These are phyloP conservation scores for Handroanthus guayacan DNA, from an alignment of 257 asterid species.

Conservation along the genomic window DNA sequence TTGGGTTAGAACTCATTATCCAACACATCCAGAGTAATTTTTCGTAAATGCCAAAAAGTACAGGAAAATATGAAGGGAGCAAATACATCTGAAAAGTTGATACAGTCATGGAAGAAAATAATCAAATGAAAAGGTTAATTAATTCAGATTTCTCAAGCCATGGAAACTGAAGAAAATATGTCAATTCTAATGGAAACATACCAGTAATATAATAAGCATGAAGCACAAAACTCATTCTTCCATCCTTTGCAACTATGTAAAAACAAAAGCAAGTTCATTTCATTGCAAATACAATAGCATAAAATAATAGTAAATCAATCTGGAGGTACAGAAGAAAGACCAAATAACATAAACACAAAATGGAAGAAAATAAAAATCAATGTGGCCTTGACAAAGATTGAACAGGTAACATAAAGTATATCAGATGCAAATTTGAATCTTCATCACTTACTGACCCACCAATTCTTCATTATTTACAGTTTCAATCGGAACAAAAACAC, in stretches of 20 bases:
- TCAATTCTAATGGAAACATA: not conserved
- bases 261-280: not conserved
- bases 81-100: conserved; percentile 1
- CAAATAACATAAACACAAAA: not conserved
- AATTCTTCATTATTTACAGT: conserved; percentile 13
- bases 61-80: not conserved
- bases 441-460: conserved; percentile 22
- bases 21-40: not conserved
- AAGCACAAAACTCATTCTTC: not conserved
- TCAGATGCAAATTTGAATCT: conserved; percentile 30
- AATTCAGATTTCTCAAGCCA: not conserved
- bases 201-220: not conserved
- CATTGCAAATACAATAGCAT: not conserved
- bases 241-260: not conserved
- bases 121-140: not conserved
- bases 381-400: conserved; percentile 20
- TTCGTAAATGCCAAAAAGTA: not conserved
- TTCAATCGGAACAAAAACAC: conserved; percentile 21
- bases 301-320: not conserved
- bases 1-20: not conserved
- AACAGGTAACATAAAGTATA: conserved; percentile 13
- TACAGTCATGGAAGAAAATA: conserved; percentile 11
- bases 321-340: not conserved
- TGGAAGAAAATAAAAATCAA: not conserved
- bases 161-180: not conserved